Conservation (phyloP, 1,284 basidiomycete genomes). For the Binderoboletus segoi region DNA sequence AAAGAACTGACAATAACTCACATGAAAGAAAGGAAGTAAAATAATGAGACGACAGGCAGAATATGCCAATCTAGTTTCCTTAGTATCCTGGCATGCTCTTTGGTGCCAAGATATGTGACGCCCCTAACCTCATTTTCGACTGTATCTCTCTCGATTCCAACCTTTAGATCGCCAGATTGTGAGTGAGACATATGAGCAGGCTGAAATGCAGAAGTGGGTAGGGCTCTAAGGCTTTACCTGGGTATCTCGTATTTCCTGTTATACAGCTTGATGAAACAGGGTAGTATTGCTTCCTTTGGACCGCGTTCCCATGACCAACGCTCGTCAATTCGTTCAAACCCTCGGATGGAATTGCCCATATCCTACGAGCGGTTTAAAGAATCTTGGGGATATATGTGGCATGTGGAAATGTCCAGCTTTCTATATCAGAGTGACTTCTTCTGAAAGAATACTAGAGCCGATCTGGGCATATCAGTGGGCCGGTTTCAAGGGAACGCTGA, state of each 20-base stretch:
- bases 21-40: constrained; percentile 61
- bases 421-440: neutral
- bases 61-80: constrained; percentile 52
- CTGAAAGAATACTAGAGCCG: too few relatives aligned
- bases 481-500: too few relatives aligned
- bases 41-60: constrained; percentile 50
- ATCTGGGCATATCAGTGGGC: too few relatives aligned
- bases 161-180: neutral
- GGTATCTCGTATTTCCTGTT: constrained; percentile 7
- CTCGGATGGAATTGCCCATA: neutral
- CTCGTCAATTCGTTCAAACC: neutral
- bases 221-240: neutral
- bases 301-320: neutral
- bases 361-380: neutral
- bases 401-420: neutral
- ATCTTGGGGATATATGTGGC: neutral
- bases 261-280: constrained; percentile 9
- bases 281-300: neutral
- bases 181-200: constrained; percentile 2
- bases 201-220: neutral
- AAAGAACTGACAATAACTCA: constrained; percentile 30
- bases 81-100: constrained; percentile 38
- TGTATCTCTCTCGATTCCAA: neutral
- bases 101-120: constrained; percentile 14
- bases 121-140: neutral